Evolutionary conservation across 768 basidiomycete genomes (phyloP).

Genomic region (Calocera viscosa): DNA sequence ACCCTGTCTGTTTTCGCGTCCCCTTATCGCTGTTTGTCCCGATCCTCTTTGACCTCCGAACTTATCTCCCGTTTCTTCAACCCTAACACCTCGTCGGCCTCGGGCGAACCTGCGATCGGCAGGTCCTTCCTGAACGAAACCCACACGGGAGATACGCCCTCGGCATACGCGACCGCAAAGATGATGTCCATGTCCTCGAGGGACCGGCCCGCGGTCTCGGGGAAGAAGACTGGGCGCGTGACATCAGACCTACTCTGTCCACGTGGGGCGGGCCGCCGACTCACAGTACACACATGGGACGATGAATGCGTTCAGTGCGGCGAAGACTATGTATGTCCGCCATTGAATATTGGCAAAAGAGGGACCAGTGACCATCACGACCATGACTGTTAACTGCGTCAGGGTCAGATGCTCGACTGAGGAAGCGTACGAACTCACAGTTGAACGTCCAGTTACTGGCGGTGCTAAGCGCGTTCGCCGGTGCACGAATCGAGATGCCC

Average conservation of each 20-base stretch:
- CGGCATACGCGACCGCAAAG: conserved; percentile 10
- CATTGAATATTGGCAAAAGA: conserved; percentile 47
- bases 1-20: too few relatives aligned
- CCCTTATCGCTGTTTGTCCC: neutral
- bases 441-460: conserved; percentile 31
- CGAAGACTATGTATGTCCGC: conserved; percentile 52
- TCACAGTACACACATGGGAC: conserved; percentile 40
- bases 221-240: conserved; percentile 10
- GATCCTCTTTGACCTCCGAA: neutral
- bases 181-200: conserved; percentile 16
- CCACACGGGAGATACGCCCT: neutral
- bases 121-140: conserved; percentile 2
- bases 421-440: conserved; percentile 7
- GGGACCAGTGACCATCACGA: conserved; percentile 51
- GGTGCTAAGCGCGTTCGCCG: conserved; percentile 52
- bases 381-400: conserved; percentile 25
- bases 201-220: conserved; percentile 14
- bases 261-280: neutral
- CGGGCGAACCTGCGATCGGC: neutral
- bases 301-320: conserved; percentile 43
- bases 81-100: conserved; percentile 7
- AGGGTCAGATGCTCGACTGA: neutral
- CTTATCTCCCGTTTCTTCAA: neutral
- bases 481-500: conserved; percentile 47
- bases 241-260: neutral